Conservation (phyloP, 2,329 filamentous ascomycete genomes). For the Paracoccidioides lutzii region DNA sequence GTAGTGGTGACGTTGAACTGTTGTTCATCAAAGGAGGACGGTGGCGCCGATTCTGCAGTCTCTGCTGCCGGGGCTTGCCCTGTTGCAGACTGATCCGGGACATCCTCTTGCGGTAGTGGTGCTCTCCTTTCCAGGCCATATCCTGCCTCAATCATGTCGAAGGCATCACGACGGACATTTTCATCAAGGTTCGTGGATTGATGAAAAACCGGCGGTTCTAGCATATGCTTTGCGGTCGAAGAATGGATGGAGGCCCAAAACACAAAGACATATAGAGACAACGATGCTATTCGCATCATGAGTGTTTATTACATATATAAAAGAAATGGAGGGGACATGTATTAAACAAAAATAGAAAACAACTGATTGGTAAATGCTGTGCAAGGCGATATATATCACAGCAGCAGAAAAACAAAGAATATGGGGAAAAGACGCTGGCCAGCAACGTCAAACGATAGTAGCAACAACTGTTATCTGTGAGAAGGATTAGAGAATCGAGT, state of each 20-base stretch:
- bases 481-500: neutral
- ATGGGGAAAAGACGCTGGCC: neutral
- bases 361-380: neutral
- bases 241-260: neutral
- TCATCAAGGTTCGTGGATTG: neutral
- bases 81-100: neutral
- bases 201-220: neutral
- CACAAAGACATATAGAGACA: neutral
- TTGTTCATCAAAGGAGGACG: slow-evolving; percentile 35
- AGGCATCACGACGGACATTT: slow-evolving; percentile 3
- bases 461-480: neutral
- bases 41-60: neutral
- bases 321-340: neutral
- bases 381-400: neutral
- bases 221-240: neutral
- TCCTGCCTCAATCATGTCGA: neutral
- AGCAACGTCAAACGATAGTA: neutral
- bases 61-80: neutral
- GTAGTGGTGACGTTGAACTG: slow-evolving; percentile 32
- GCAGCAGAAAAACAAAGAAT: neutral
- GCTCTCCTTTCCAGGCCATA: slow-evolving; percentile 4
- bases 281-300: neutral
- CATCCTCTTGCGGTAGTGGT: slow-evolving; percentile 5
- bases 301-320: neutral
- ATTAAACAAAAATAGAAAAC: neutral